Base-by-base conservation (phyloP, 805 yeast genomes). In the Kuraishia hungarica region DNA sequence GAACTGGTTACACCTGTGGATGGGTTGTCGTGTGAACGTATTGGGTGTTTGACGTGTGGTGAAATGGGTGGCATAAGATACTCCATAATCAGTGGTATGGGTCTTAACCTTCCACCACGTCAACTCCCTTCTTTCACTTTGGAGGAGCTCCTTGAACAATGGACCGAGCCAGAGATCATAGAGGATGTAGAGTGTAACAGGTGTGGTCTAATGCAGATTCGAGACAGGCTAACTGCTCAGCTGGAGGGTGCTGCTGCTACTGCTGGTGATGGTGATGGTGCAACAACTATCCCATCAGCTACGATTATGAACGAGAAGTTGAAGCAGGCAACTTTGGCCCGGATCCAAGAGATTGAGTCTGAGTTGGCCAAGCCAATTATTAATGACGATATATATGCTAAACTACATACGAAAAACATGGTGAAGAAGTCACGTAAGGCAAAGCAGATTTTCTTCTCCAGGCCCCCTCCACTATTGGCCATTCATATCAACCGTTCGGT, bases 171-270 rank as follows among this genome's bases (percentile, higher is more conserved):
- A 47, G 99, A 93, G 66, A 81, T 87, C 22, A 91, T 93, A 56
- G 92, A 89, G 60, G 97, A 91, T 51, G 99, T 93, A 43, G 93
- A 91, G 69, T 93, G 99, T 73, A 90, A 92, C 64, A 78, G 98
- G 63, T 93, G 98, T 74, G 93, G 96, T 2, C 74, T 93, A 60
- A 68, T 69, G 28, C 84, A 83, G 56, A 84, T 88, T 13, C 71
- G 69, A 53, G 77, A 74, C n/a, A 82, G 77, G 58, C 69, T 86
- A 39, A 53, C 61, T 20, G 72, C 67, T 17, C 78, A 78, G 58
- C 53, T 77, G 2, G 61, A 62, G 2, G 49, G 24, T 8, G 49
- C 49, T 13, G 24, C 49, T 13, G n/a, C n/a, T 8, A 22, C 49
- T 13, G 24, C 49, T 13, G n/a, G n/a, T n/a, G n/a, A n/a, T n/a